These are phyloP conservation scores for Andrographis paniculata DNA, from an alignment of 305 asterid genomes.

Conservation along the genomic window DNA sequence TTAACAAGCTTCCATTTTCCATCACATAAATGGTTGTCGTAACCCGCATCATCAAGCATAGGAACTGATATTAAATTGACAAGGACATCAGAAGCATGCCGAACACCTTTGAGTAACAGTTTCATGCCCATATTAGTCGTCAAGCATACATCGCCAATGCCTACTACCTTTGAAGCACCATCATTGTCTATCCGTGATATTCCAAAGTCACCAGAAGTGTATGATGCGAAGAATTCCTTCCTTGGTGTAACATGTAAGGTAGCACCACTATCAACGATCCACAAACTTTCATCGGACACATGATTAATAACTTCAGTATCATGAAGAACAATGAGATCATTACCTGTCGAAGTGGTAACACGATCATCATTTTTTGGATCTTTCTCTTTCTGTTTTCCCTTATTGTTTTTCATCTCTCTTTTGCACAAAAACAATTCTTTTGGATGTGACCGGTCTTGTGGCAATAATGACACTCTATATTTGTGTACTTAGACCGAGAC, in stretches of 20 bases:
- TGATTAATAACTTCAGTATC: neutral
- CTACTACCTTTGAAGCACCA: neutral
- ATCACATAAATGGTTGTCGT: neutral
- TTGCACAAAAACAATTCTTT: neutral
- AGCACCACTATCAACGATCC: slow-evolving; percentile 1
- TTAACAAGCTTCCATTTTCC: neutral
- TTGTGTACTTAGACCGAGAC: neutral
- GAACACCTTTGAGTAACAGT: neutral
- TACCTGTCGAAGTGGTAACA: neutral
- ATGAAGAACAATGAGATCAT: neutral
- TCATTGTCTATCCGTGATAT: neutral
- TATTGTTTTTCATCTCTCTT: neutral
- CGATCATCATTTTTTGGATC: neutral
- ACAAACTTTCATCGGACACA: neutral
- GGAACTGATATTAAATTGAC: neutral
- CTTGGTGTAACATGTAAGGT: slow-evolving; percentile 1
- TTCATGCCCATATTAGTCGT: neutral
- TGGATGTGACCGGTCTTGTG: neutral
- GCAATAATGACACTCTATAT: neutral
- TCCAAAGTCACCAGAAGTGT: slow-evolving; percentile 2
- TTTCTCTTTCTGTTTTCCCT: neutral
- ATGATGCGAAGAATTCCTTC: neutral
- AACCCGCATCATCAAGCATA: slow-evolving; percentile 2
- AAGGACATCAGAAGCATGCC: neutral
- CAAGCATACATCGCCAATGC: neutral